phyloP scores from a whole-genome alignment of 2,329 filamentous ascomycete species.

The Didymella segeticola region DNA sequence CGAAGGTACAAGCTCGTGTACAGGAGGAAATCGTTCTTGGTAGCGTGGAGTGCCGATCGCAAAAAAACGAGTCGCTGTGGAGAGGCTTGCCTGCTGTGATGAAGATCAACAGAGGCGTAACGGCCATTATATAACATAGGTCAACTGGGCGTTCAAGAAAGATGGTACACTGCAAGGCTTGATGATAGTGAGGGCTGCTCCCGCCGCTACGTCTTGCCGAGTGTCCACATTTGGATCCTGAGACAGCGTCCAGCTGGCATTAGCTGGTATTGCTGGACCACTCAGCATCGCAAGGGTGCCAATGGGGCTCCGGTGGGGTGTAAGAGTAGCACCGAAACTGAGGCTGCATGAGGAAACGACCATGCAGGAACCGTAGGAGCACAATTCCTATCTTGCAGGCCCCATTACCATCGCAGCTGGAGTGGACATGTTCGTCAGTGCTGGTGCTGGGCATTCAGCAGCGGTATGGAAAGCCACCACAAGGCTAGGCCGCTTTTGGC shows the following conservation, averaged over 20 bases:
- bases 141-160: conserved; percentile 37
- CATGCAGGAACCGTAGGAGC: conserved; percentile 38
- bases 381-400: conserved; percentile 35
- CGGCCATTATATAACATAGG: conserved; percentile 45
- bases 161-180: conserved; percentile 38
- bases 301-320: conserved; percentile 37
- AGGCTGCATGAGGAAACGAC: conserved; percentile 23
- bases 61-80: conserved; percentile 5
- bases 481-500: conserved; percentile 8
- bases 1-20: not conserved
- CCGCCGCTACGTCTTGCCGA: conserved; percentile 48
- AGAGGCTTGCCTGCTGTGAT: conserved; percentile 27
- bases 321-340: conserved; percentile 39
- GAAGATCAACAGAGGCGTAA: conserved; percentile 37
- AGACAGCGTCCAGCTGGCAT: conserved; percentile 47
- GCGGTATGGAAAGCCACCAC: conserved; percentile 34
- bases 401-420: conserved; percentile 43
- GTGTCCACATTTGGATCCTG: conserved; percentile 44
- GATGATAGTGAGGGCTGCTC: conserved; percentile 44
- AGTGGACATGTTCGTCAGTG: conserved; percentile 31
- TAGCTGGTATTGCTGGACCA: conserved; percentile 32
- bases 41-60: conserved; percentile 5
- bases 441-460: conserved; percentile 42
- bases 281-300: conserved; percentile 43
- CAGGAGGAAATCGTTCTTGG: conserved; percentile 3